Evolutionary conservation across 176 grass and related monocot genomes (phyloP), one percentile per base, ranked within the genome.

Genomic region (Zizania latifolia): DNA sequence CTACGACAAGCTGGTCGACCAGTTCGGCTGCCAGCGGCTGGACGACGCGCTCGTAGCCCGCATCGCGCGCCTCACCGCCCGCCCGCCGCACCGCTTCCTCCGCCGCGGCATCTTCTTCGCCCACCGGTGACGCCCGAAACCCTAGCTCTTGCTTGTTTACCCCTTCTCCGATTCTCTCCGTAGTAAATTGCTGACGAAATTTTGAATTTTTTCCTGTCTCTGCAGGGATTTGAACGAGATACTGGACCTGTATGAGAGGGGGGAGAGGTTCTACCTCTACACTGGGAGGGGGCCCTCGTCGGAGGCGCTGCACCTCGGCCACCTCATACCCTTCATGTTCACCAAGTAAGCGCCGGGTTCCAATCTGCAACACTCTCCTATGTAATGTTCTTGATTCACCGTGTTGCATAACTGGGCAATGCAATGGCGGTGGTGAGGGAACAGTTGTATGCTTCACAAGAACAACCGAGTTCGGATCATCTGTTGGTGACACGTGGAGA

Each of bases 241-340:
- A 56, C 84, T 97, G 24, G 78, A 93, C 77, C 41, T 91, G 28
- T 97, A 81, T 32, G 91, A 97, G 81, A 91, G 13, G 62, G 88
- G 91, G 4, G 84, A 92, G 44, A 93, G 81, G 50, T 97, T 97
- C 77, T 97, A 93, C 72, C 81, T 97, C 17, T 97, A 93, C 84
- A 97, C 91, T 4, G 91, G 95, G 48, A 94, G 91, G 72, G 95
- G 95, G 0, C 95, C 95, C 27, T 99, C 95, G 10, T 99, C 92
- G 5, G 95, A 94, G 84, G 82, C 91, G 1, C 62, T 99, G 79
- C 95, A 99, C 82, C 73, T 97, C 35, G 91, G 94, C 1, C 94
- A 93, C 59, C 90, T 99, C 64, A 62, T 99, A 29, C 95, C 95
- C 50, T 99, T 94, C 83, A 99, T 99, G 95, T 99, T 99, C 79